Conservation (phyloP, 23 red algal genomes). For the Gracilaria gracilis region DNA sequence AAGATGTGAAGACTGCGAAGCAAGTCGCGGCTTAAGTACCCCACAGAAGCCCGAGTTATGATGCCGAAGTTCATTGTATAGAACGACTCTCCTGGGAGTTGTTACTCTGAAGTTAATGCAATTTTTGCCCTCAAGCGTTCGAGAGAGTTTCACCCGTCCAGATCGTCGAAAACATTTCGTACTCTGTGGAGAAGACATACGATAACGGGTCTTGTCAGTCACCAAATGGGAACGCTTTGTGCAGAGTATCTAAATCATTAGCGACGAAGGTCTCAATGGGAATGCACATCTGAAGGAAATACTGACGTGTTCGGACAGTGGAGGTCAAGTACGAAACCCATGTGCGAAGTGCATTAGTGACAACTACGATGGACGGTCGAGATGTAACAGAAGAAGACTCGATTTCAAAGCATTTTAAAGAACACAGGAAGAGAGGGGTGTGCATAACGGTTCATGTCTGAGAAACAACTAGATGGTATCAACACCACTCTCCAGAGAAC, state of each 20-base stretch:
- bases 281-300: conserved; percentile 20
- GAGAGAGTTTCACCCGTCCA: conserved; percentile 8
- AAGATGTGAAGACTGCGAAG: background rate
- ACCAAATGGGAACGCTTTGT: background rate
- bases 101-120: conserved; percentile 7
- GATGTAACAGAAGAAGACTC: conserved; percentile 31
- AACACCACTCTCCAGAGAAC: background rate
- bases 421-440: background rate
- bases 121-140: conserved; percentile 4
- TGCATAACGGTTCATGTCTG: conserved; percentile 35
- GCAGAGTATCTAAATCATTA: background rate
- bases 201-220: background rate
- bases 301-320: background rate
- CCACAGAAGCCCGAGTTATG: background rate
- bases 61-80: background rate
- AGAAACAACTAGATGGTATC: background rate
- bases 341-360: background rate
- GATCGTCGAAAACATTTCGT: conserved; percentile 31
- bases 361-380: conserved; percentile 33
- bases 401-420: conserved; percentile 28
- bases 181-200: background rate
- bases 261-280: background rate
- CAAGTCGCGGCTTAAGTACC: conserved; percentile 1
- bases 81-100: background rate
- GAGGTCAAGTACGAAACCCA: background rate